phyloP scores from a whole-genome alignment of 2,329 filamentous ascomycete genomes.

The Nigrograna mackinnonii region DNA sequence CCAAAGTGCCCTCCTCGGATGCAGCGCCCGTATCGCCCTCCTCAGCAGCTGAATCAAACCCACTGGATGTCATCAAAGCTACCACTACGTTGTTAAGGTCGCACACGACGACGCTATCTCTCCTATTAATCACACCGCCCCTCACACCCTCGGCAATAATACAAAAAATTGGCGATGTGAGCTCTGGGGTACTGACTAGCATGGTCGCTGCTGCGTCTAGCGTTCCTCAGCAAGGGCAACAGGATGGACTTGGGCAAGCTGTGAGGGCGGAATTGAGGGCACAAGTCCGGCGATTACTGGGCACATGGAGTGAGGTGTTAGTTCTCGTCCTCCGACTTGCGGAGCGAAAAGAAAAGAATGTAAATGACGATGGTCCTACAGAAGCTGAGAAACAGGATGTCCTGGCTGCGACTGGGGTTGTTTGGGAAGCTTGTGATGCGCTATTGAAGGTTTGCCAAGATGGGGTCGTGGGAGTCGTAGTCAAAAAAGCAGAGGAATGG shows the following conservation, averaged over 20 bases:
- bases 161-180: slow-evolving; percentile 73
- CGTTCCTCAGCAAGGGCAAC: slow-evolving; percentile 14
- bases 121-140: slow-evolving; percentile 83
- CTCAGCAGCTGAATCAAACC: slow-evolving; percentile 32
- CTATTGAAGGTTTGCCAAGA: slow-evolving; percentile 65
- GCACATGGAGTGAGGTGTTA: slow-evolving; percentile 65
- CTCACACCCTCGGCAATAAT: slow-evolving; percentile 79
- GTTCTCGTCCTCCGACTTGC: slow-evolving; percentile 64
- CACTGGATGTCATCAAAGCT: slow-evolving; percentile 72
- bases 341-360: slow-evolving; percentile 46
- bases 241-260: slow-evolving; percentile 37
- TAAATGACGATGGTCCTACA: slow-evolving; percentile 18
- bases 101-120: slow-evolving; percentile 83
- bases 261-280: slow-evolving; percentile 67
- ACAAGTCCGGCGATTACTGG: slow-evolving; percentile 62
- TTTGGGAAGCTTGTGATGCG: slow-evolving; percentile 84
- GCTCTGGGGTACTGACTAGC: slow-evolving; percentile 72
- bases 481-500: slow-evolving; percentile 73
- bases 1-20: slow-evolving; percentile 4
- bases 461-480: slow-evolving; percentile 72
- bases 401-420: slow-evolving; percentile 70
- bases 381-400: slow-evolving; percentile 44
- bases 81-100: slow-evolving; percentile 75
- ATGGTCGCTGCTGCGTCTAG: slow-evolving; percentile 61
- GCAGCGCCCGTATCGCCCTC: slow-evolving; percentile 8